Base-by-base conservation (phyloP, 352 stramenopile genomes). In the Globisporangium cederbergense region DNA sequence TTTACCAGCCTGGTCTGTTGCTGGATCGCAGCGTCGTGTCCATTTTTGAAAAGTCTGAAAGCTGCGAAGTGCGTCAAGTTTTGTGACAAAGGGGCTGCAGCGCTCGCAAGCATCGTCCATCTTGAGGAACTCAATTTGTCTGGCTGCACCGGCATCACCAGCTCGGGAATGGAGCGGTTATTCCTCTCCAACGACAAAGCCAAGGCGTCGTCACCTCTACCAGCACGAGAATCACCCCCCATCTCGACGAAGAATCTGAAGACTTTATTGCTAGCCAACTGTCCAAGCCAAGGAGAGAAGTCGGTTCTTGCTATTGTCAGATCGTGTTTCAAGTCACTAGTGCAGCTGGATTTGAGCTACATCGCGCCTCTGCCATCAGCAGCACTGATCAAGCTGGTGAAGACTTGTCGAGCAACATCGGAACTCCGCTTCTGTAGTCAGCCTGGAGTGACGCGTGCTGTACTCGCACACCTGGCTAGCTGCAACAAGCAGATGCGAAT, bases 11-110 rank as follows among this genome's bases (percentile, higher is more conserved):
- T 91, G 7, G 75, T 70, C 22, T 89, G 76, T 49, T 77, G 71
- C 14, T 90, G 76, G 70, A 81, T 95, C 32, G 71, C 79, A n/a
- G 74, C 82, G 2, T 75, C 79, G 1, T 91, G 79, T 72, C 83
- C 86, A 42, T 69, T 81, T 42, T 58, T 95, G 11, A 47, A 68
- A 14, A 74, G 58, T 20, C 51, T 95, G 25, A 78, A 81, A 11
- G 69, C 70, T 16, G 73, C 78, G 1, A 53, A 68, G 3, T 91
- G 80, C 55, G 18, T 66, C 10, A n/a, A 49, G 3, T 66, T 93
- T 13, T 80, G 71, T 34, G 86, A 92, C 52, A 91, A 90, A 68
- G 83, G 75, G 4, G 30, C 89, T 2, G 54, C 73, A 1, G 67
- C 73, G 22, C 69, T 95, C 30, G 75, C 78, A 20, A 83, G 73